Evolutionary conservation across 257 asterid genomes (phyloP), one percentile per base, ranked within the genome.

Genomic region (Thymus quinquecostatus): DNA sequence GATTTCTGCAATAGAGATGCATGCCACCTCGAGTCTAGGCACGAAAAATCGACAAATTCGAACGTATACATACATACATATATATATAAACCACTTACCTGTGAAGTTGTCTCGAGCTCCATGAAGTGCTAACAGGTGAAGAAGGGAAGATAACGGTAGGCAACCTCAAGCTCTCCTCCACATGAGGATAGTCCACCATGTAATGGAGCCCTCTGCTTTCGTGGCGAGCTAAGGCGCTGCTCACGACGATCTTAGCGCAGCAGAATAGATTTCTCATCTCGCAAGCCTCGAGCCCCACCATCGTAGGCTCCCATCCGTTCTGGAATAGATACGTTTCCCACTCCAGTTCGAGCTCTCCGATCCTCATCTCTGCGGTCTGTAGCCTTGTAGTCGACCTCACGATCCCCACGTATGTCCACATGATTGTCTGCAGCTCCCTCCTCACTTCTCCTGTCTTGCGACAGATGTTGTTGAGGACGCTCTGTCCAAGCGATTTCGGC

Each of bases 181-280:
- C 74, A 8, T 88, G 70, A 1, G 98, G 98, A 36, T 83, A 95
- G 75, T 92, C 99, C 5, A 71, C 65, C 10, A 89, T 90, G 70
- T 92, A 95, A 69, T 92, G 99, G 44, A 92, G 96, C 53, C 98
- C 99, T 0, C 98, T 94, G 81, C 99, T 95, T 47, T 92, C 99
- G 4, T 85, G 97, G 82, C 99, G 86, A 0, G 99, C 86, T 0
- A 89, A 86, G 8, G 98, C 98, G 56, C 99, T 95, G 70, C 86
- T 92, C 50, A 90, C 92, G 5, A 95, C 98, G 67, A 92, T 77
- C 66, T 92, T 92, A 11, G 99, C 98, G 58, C 98, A 95, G 64
- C 99, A 95, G 56, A 95, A 92, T 60, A 92, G 78, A 77, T 95
- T 92, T 68, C 99, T 83, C 98, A 92, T 95, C 78, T 92, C 99